Base-by-base conservation (phyloP, 2,329 filamentous ascomycete species). In the Tolypocladium tundrense region DNA sequence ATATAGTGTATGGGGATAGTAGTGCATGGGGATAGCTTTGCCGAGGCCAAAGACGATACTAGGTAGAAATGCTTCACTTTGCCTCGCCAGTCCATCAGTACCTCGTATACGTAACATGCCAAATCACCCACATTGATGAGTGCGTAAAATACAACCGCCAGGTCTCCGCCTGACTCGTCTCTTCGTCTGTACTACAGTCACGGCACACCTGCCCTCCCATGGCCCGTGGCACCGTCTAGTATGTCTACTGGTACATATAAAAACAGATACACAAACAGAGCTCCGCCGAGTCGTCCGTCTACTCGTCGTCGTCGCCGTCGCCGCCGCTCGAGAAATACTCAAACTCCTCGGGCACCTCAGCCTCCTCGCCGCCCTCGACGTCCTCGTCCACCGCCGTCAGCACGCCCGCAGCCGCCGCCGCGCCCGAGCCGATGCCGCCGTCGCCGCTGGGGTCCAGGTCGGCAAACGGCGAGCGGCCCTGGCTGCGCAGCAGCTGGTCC, bases 371-470 rank as follows among this genome's bases (percentile, higher is more conserved):
- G 40, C 80, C 86, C 61, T 90, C 88, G 11, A 80, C 84, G 66
- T 93, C 89, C 72, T 97, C 93, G 66, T 97, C 92, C 4, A 96
- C 85, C 7, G 91, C 88, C 4, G 88, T 96, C 64, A 96, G 76
- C 2, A 95, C 90, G 58, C 87, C 89, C 0, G 88, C 90, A 0
- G 88, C 88, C 0, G 88, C 87, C 0, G 85, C 86, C 21, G 88
- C 86, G 55, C 88, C 84, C 14, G 73, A 69, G 24, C 69, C 58
- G 11, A 59, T 57, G 13, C 60, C 72, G 14, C 56, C 60, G n/a
- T 85, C 81, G 45, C 62, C 62, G n/a, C 60, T 65, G 14, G 69
- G 64, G 8, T 69, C 69, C 53, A 64, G 60, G 50, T 58, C 71
- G 31, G 31, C 48, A 65, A 72, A 71, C 2, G 69, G 63, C 19